Conservation (phyloP, 352 stramenopile genomes). For the Phytopythium boreale region DNA sequence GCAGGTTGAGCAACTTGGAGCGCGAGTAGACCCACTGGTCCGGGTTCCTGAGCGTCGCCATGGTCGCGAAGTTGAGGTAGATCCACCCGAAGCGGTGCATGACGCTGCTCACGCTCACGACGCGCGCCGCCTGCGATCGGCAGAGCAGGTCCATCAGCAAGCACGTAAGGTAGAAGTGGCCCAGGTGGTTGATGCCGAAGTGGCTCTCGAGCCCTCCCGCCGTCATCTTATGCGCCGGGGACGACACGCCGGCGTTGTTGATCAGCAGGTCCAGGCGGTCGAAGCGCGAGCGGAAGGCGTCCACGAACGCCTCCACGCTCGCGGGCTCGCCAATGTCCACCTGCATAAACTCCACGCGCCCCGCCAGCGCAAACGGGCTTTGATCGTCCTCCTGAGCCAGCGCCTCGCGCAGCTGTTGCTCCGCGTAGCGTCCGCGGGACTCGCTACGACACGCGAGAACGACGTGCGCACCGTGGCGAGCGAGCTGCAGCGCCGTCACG, state of each 20-base stretch:
- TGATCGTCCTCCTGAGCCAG: not conserved
- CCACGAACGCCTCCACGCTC: slow-evolving; percentile 46
- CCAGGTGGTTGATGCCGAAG: slow-evolving; percentile 60
- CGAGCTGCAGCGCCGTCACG: slow-evolving; percentile 36
- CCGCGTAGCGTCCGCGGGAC: slow-evolving; percentile 7
- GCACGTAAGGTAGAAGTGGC: slow-evolving; percentile 54
- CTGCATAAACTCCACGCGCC: slow-evolving; percentile 26
- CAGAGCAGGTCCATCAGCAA: slow-evolving; percentile 46
- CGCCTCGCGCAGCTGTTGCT: not conserved
- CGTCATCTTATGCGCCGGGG: slow-evolving; percentile 14
- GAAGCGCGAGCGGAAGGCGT: slow-evolving; percentile 29
- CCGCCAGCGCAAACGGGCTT: not conserved
- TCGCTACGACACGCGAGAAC: slow-evolving; percentile 35
- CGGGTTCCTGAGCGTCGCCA: slow-evolving; percentile 21
- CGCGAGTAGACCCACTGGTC: slow-evolving; percentile 29
- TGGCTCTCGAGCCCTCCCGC: slow-evolving; percentile 45
- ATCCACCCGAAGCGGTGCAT: slow-evolving; percentile 24
- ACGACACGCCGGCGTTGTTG: slow-evolving; percentile 59
- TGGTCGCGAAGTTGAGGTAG: slow-evolving; percentile 25
- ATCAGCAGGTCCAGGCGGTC: slow-evolving; percentile 54
- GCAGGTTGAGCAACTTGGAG: slow-evolving; percentile 46
- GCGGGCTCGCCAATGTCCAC: slow-evolving; percentile 47
- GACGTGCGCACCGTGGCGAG: slow-evolving; percentile 5
- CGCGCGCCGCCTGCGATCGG: slow-evolving; percentile 15
- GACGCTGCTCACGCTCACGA: slow-evolving; percentile 37